phyloP scores from a whole-genome alignment of 768 basidiomycete genomes.

The Mrakia blollopis region DNA sequence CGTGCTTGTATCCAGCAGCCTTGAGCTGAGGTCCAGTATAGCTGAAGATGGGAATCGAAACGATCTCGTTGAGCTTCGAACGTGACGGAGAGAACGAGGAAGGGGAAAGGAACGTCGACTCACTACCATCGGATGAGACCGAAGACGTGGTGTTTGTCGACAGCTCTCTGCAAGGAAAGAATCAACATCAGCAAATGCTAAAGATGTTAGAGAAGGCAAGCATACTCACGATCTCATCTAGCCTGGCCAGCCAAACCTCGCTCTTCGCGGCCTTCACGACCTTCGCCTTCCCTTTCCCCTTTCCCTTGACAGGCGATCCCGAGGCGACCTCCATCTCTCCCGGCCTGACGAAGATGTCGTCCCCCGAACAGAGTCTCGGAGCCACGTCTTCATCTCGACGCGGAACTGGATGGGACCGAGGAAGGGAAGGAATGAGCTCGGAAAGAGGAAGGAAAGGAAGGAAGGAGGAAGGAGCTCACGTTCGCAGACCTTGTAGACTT shows the following conservation, averaged over 20 bases:
- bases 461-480: constrained; percentile 5
- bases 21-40: constrained; percentile 15
- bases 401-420: neutral
- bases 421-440: neutral
- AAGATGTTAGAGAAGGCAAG: no score
- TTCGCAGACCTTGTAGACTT: constrained; percentile 10
- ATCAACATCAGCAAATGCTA: neutral
- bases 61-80: neutral
- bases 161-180: neutral
- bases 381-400: neutral
- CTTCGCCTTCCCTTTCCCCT: constrained; percentile 17
- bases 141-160: constrained; percentile 20
- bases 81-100: neutral
- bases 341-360: constrained; percentile 26
- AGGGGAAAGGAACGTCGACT: neutral
- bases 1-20: neutral
- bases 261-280: neutral
- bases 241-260: constrained; percentile 23
- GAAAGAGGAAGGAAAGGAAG: neutral
- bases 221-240: neutral
- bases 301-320: neutral
- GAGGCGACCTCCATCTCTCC: neutral
- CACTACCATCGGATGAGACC: neutral
- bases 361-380: neutral
- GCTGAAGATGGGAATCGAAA: neutral